phyloP scores from a whole-genome alignment of 805 yeast species.

The Hanseniaspora thailandica region DNA sequence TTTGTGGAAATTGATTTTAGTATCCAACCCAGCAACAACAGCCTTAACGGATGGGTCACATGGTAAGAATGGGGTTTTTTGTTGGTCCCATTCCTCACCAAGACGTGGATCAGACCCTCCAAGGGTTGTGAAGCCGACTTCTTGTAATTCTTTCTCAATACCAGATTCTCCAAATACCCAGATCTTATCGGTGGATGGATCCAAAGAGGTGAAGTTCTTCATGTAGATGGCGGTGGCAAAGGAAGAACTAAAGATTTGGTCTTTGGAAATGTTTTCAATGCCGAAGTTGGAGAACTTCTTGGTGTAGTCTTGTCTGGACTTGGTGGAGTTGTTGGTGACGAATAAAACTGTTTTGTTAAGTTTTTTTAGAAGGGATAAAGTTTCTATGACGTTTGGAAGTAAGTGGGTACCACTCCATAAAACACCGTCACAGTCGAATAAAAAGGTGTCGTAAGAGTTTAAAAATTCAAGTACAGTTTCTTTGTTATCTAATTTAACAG shows the following conservation, averaged over 20 bases:
- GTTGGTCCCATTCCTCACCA: constrained; percentile 43
- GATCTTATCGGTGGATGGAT: constrained; percentile 59
- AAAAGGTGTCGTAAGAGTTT: constrained; percentile 63
- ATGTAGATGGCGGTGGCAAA: constrained; percentile 85
- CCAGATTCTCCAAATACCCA: constrained; percentile 88
- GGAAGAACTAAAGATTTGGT: constrained; percentile 82
- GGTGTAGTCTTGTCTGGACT: constrained; percentile 67
- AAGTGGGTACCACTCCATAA: constrained; percentile 81
- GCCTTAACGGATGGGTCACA: constrained; percentile 70
- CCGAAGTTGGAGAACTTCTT: constrained; percentile 57
- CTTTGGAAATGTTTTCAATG: constrained; percentile 30
- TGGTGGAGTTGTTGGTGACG: constrained; percentile 93
- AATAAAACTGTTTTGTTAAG: constrained; percentile 61
- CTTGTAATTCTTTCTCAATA: constrained; percentile 62
- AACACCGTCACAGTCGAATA: constrained; percentile 97
- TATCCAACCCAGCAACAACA: constrained; percentile 80
- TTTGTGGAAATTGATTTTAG: constrained; percentile 67
- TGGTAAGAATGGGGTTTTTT: constrained; percentile 41
- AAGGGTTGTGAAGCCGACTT: constrained; percentile 59
- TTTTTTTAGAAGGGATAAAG: constrained; percentile 45
- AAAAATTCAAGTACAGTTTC: constrained; percentile 45
- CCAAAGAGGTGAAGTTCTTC: constrained; percentile 59
- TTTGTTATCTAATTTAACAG: constrained; percentile 39
- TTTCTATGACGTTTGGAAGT: constrained; percentile 68
- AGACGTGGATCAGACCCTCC: constrained; percentile 75